These are phyloP conservation scores for Mycosphaerella sp. DNA, from an alignment of 2,329 filamentous ascomycete genomes.

Conservation along the genomic window DNA sequence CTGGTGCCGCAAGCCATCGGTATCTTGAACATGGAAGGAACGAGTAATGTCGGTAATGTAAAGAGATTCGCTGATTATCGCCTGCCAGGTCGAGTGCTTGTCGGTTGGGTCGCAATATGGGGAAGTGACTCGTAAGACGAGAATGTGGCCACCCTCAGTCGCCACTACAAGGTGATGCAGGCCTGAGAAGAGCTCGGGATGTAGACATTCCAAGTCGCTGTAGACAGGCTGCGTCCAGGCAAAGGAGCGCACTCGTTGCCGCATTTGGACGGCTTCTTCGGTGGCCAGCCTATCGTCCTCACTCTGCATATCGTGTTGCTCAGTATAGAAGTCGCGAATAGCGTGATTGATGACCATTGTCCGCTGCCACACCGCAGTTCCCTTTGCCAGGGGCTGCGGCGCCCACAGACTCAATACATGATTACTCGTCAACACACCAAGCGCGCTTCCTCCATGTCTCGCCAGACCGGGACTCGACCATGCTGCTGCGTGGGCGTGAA, in stretches of 20 bases:
- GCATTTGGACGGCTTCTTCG: conserved; percentile 26
- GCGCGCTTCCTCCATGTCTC: conserved; percentile 48
- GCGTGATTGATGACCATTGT: conserved; percentile 49
- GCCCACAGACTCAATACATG: conserved; percentile 53
- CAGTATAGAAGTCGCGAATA: conserved; percentile 38
- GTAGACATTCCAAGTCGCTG: background rate
- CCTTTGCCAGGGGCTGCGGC: conserved; percentile 39
- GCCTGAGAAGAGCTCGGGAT: conserved; percentile 8
- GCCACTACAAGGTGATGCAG: conserved; percentile 35
- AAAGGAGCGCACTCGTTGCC: conserved; percentile 39
- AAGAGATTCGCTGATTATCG: background rate
- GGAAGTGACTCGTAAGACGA: conserved; percentile 35
- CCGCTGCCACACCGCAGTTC: conserved; percentile 47
- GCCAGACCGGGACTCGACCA: conserved; percentile 55
- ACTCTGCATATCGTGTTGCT: conserved; percentile 8
- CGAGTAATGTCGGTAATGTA: background rate
- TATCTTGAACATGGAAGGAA: background rate
- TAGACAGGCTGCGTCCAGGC: conserved; percentile 35
- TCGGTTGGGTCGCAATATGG: conserved; percentile 32
- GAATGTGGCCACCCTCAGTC: conserved; percentile 40
- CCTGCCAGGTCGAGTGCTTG: conserved; percentile 16
- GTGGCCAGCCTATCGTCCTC: conserved; percentile 21
- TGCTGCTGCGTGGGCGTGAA: conserved; percentile 44
- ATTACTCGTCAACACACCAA: conserved; percentile 53
- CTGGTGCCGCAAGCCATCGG: background rate